Evolutionary conservation across 495 filamentous ascomycete genomes (phyloP), one percentile per base, ranked within the genome.

Genomic region (Lineolata rhizophorae): DNA sequence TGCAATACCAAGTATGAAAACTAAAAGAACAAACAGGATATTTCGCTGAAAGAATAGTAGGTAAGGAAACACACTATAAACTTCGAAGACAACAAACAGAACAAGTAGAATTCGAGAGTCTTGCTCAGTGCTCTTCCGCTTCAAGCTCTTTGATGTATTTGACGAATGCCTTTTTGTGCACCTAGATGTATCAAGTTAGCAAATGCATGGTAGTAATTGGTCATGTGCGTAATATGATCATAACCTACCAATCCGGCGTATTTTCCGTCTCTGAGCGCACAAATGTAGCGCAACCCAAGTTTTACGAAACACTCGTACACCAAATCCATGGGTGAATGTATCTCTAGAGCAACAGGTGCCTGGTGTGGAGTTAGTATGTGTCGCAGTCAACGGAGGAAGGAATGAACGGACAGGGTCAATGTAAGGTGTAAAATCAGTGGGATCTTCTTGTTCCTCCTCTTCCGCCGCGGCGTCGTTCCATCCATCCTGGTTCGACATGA

Each of bases 221-320:
- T 8, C 28, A 8, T 8, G 14, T 13, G 6, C 11, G 6, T 8
- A 30, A 30, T 8, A 30, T 8, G 16, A 6, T 8, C 28, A 30
- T 21, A 20, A 37, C 44, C 9, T 49, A 91, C 79, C 57, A 97
- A 62, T 34, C 87, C 87, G 1, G 78, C 79, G 54, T 79, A 95
- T 21, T 69, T 63, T 14, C 87, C 87, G 45, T 91, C 69, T 24
- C 58, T 64, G 16, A 91, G 52, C 13, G 92, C 83, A 53, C 87
- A 95, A 27, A 97, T 71, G 51, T 94, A 95, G 35, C 87, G 61
- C 37, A 97, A 49, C 1, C 87, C 87, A 12, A 97, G 56, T 51
- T 97, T 97, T 27, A 80, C 80, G 54, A 95, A 97, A 43, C 81
- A 91, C 48, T 97, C 85, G 41, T 92, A 94, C 24, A 93, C 87